These are phyloP conservation scores for Geotrichum carabidarum DNA, from an alignment of 1,139 yeast species.

Conservation along the genomic window DNA sequence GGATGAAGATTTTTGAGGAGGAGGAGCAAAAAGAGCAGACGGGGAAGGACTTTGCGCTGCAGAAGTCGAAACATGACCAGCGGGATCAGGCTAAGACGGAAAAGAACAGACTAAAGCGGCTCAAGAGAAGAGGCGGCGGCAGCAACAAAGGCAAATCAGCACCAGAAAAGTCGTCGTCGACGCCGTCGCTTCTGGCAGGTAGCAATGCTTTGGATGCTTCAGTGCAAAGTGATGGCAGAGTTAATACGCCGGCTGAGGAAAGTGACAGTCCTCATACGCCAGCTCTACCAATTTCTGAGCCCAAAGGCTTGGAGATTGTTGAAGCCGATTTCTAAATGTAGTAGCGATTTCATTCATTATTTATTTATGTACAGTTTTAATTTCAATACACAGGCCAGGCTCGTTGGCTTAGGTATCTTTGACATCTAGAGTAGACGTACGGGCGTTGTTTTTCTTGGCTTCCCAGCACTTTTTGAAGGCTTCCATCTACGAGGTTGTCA, in stretches of 20 bases:
- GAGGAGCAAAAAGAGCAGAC: slow-evolving; percentile 26
- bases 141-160: neutral
- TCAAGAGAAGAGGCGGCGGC: slow-evolving; percentile 26
- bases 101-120: slow-evolving; percentile 32
- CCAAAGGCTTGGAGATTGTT: slow-evolving; percentile 14
- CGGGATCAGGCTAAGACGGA: slow-evolving; percentile 32
- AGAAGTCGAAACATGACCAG: slow-evolving; percentile 20
- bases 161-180: too few species aligned
- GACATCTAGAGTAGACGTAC: slow-evolving; percentile 34
- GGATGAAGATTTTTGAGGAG: slow-evolving; percentile 29
- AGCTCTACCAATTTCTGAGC: neutral
- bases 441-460: slow-evolving; percentile 49
- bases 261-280: neutral
- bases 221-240: too few species aligned
- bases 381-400: neutral
- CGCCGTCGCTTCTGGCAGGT: too few species aligned
- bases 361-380: slow-evolving; percentile 4
- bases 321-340: slow-evolving; percentile 15
- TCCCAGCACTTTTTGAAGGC: slow-evolving; percentile 69
- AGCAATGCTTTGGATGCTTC: too few species aligned
- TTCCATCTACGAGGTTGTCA: slow-evolving; percentile 42
- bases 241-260: too few species aligned
- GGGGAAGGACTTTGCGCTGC: slow-evolving; percentile 29
- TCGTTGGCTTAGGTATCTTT: too few species aligned
- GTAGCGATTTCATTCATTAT: neutral